phyloP scores from a whole-genome alignment of 1,139 yeast genomes.

The Blastobotrys illinoisensis region DNA sequence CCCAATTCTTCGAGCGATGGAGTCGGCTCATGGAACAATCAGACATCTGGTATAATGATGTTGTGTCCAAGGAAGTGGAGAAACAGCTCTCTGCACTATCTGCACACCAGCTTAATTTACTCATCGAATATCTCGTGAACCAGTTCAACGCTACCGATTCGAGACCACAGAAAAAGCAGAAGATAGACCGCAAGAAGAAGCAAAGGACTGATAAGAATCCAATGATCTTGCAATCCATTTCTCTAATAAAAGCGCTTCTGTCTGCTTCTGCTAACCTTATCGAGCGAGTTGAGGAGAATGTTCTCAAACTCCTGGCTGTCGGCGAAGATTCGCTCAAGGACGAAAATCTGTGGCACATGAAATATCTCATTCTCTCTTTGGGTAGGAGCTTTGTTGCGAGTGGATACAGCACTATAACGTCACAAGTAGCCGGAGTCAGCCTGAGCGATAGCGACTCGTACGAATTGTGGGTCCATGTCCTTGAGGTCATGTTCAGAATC shows the following conservation, averaged over 20 bases:
- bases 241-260: slow-evolving; percentile 7
- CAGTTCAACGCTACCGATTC: neutral
- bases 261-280: neutral
- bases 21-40: slow-evolving; percentile 20
- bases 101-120: slow-evolving; percentile 16
- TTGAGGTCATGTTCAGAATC: slow-evolving; percentile 21
- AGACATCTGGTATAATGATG: slow-evolving; percentile 17
- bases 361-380: slow-evolving; percentile 15
- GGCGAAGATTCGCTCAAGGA: neutral
- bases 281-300: slow-evolving; percentile 5
- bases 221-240: slow-evolving; percentile 1
- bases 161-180: neutral
- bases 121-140: slow-evolving; percentile 10
- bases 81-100: slow-evolving; percentile 17
- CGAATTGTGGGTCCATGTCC: slow-evolving; percentile 15
- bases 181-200: neutral
- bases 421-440: slow-evolving; percentile 13
- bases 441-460: slow-evolving; percentile 9
- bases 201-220: neutral
- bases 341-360: slow-evolving; percentile 12
- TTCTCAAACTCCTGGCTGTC: slow-evolving; percentile 2
- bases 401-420: neutral
- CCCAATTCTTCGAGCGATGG: slow-evolving; percentile 49
- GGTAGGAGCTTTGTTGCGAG: slow-evolving; percentile 2
- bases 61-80: slow-evolving; percentile 13